Evolutionary conservation across 2,329 filamentous ascomycete genomes (phyloP), one percentile per base, ranked within the genome.

Genomic region (Aschersonia sp.): DNA sequence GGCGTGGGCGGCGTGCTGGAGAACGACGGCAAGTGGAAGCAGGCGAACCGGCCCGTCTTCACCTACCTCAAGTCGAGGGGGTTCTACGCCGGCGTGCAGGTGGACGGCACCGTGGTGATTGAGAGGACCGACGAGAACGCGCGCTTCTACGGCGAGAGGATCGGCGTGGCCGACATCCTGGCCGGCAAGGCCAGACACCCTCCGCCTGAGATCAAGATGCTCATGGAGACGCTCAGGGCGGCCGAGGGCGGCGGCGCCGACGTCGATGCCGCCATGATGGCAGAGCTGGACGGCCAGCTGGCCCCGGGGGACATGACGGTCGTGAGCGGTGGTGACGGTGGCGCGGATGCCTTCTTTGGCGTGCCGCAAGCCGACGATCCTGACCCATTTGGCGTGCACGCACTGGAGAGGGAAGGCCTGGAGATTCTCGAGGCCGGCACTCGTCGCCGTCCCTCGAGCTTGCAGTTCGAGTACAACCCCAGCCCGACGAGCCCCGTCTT

Each of bases 91-190:
- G 87, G 88, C 20, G 78, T 94, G 1, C 85, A 91, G 57, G 75
- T 94, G 20, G 88, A 94, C 58, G 89, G 89, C 28, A 94, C 88
- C 0, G 76, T 94, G 10, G 74, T 95, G 45, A 85, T 91, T 43
- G 85, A 92, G 62, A 76, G 89, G 35, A 81, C 75, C 1, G 85
- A 89, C 53, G 89, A 91, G 59, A 95, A 95, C 56, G 84, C 85
- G 48, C 77, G 78, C 5, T 94, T 94, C 58, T 95, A 94, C 60
- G 82, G 82, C 9, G 72, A 85, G 28, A 55, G 59, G 30, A 58
- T 75, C 20, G 54, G 65, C 0, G 71, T 69, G 3, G 59, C 65
- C 4, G 63, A 65, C 45, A 75, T 77, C 44, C 52, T 77, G 9
- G 63, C 59, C 3, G 72, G 71, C 5, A 66, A 71, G 45, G 62